Conservation (phyloP, 495 filamentous ascomycete species). For the Aspergillus asperescens region DNA sequence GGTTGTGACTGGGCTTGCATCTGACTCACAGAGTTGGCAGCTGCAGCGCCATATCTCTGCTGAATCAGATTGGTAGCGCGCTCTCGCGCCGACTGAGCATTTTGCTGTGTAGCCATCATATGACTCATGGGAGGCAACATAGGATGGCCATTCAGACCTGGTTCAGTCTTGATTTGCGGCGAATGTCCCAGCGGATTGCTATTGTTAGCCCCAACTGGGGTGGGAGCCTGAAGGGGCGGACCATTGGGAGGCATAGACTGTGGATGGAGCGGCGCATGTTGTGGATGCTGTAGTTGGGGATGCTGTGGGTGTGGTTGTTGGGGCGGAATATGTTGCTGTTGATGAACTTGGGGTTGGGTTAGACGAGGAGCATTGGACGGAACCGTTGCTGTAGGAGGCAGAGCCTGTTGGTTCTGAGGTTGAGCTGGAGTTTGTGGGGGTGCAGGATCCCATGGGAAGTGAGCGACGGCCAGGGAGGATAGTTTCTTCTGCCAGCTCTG, state of each 20-base stretch:
- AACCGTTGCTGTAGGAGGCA: constrained; percentile 46
- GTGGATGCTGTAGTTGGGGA: constrained; percentile 4
- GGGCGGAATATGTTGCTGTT: constrained; percentile 27
- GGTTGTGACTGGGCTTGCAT: constrained; percentile 45
- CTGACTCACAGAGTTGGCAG: constrained; percentile 64
- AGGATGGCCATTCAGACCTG: constrained; percentile 49
- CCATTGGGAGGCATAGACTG: constrained; percentile 25
- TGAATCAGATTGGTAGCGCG: constrained; percentile 64
- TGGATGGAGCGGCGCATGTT: constrained; percentile 33
- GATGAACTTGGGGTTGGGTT: constrained; percentile 22
- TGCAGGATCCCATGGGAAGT: constrained; percentile 92
- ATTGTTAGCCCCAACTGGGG: constrained; percentile 16
- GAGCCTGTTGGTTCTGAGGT: constrained; percentile 30
- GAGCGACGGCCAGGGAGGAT: constrained; percentile 70
- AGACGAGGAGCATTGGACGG: constrained; percentile 55
- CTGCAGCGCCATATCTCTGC: constrained; percentile 63
- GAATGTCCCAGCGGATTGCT: constrained; percentile 34
- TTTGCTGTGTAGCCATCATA: constrained; percentile 32
- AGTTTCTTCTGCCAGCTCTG: constrained; percentile 94
- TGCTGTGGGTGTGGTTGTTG: constrained; percentile 24
- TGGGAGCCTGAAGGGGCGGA: constrained; percentile 21
- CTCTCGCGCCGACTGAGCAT: constrained; percentile 52
- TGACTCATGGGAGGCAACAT: constrained; percentile 36
- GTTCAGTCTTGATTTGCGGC: constrained; percentile 68
- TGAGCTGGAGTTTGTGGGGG: constrained; percentile 39